Conservation (phyloP, 345 rosid genomes). For the Populus tremula region DNA sequence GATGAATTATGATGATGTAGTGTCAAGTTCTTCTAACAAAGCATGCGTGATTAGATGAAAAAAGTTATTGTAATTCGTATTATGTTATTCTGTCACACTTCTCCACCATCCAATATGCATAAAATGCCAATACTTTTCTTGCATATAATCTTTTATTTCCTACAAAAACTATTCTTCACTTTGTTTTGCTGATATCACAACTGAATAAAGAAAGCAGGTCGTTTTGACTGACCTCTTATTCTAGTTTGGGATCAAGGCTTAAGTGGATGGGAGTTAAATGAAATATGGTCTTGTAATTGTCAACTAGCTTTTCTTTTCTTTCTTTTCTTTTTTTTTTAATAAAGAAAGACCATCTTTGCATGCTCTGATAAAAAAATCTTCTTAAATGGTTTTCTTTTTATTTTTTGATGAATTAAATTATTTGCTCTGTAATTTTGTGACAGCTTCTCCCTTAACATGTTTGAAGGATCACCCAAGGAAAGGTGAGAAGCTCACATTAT, state of each 20-base stretch:
- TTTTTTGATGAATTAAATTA: neutral
- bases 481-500: constrained; percentile 82
- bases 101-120: neutral
- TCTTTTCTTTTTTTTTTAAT: too few species aligned
- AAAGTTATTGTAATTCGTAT: neutral
- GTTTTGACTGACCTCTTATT: neutral
- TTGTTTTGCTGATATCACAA: neutral
- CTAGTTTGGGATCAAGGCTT: neutral
- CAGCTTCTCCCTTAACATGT: constrained; percentile 96
- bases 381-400: neutral
- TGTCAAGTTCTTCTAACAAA: neutral
- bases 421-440: constrained; percentile 22
- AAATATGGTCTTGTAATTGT: neutral
- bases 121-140: neutral
- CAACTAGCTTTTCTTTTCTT: neutral
- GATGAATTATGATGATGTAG: neutral
- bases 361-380: neutral
- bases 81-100: neutral
- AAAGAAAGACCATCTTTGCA: neutral
- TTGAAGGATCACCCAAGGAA: constrained; percentile 92
- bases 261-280: neutral
- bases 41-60: neutral
- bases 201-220: neutral
- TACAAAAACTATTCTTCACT: neutral
- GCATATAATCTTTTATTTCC: neutral